Percentiles rank a stretch among this genome's conserved stretches.
phyloP scores from a whole-genome alignment of 2,329 filamentous ascomycete genomes.

The Neofusicoccum kwambonambiense region DNA sequence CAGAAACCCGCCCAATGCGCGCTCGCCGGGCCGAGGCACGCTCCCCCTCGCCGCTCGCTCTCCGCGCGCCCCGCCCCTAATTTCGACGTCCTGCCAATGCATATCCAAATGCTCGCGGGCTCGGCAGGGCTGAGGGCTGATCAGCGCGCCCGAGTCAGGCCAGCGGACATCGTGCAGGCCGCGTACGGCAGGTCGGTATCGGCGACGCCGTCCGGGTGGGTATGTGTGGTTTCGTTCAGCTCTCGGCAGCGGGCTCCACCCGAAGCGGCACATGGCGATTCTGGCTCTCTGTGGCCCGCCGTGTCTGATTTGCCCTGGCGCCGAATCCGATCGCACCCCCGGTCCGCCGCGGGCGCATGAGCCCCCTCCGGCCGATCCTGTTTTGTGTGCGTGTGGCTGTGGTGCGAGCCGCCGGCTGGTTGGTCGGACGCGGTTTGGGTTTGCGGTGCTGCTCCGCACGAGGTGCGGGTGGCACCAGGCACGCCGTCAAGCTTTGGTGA shows the following conservation, averaged over 20 bases:
- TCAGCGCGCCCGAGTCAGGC: not conserved
- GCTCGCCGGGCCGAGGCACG: constrained; percentile 1
- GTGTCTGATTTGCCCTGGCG: too few relatives aligned
- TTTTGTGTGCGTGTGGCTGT: not conserved
- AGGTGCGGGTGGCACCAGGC: constrained; percentile 1
- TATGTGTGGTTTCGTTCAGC: too few relatives aligned
- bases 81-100: constrained; percentile 11
- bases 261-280: too few relatives aligned
- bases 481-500: not conserved
- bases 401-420: not conserved
- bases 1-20: not conserved
- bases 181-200: constrained; percentile 9
- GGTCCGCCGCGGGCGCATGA: not conserved
- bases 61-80: not conserved
- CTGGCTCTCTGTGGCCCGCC: not conserved
- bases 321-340: too few relatives aligned
- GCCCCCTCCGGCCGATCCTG: constrained; percentile 8
- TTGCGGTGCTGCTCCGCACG: not conserved
- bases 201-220: not conserved
- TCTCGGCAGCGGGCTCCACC: too few relatives aligned
- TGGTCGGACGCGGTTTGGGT: too few relatives aligned
- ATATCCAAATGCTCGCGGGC: not conserved
- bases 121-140: not conserved
- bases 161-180: not conserved
- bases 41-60: not conserved